Evolutionary conservation across 441 rosid genomes (phyloP).

Genomic region (Francoa sonchifolia): DNA sequence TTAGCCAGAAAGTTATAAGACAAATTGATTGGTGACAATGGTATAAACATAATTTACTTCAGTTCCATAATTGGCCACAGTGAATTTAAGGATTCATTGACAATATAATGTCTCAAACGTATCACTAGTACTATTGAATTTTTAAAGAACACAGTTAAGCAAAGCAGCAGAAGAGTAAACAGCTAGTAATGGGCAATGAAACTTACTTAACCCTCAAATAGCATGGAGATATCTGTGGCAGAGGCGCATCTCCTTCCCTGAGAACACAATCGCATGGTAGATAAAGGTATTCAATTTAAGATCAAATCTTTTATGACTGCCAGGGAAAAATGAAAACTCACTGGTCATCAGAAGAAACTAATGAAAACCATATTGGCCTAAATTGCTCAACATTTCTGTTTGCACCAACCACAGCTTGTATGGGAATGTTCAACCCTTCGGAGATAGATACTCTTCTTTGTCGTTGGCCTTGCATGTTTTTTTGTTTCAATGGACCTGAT

Average conservation of each 20-base stretch:
- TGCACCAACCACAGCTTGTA: slow-evolving; percentile 26
- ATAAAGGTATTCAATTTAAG: slow-evolving; percentile 1
- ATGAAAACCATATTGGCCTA: slow-evolving; percentile 59
- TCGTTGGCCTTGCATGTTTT: slow-evolving; percentile 41
- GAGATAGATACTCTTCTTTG: slow-evolving; percentile 27
- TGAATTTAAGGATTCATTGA: no score
- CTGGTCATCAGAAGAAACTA: slow-evolving; percentile 57
- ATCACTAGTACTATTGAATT: no score
- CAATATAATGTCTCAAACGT: no score
- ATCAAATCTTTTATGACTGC: no score
- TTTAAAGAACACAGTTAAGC: no score
- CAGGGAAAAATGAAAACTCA: no score
- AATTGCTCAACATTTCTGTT: slow-evolving; percentile 32
- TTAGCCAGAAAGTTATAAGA: no score
- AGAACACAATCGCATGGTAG: slow-evolving; percentile 14
- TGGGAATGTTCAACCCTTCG: slow-evolving; percentile 31
- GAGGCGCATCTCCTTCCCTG: slow-evolving; percentile 49
- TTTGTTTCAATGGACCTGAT: slow-evolving; percentile 33
- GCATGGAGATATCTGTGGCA: slow-evolving; percentile 48
- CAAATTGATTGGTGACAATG: no score
- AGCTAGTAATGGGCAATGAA: no score
- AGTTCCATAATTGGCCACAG: no score
- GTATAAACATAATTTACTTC: no score
- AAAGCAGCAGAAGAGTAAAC: no score
- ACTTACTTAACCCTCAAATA: slow-evolving; percentile 51